Evolutionary conservation across 768 basidiomycete species (phyloP).

Genomic region (Melanogaster broomeanus): DNA sequence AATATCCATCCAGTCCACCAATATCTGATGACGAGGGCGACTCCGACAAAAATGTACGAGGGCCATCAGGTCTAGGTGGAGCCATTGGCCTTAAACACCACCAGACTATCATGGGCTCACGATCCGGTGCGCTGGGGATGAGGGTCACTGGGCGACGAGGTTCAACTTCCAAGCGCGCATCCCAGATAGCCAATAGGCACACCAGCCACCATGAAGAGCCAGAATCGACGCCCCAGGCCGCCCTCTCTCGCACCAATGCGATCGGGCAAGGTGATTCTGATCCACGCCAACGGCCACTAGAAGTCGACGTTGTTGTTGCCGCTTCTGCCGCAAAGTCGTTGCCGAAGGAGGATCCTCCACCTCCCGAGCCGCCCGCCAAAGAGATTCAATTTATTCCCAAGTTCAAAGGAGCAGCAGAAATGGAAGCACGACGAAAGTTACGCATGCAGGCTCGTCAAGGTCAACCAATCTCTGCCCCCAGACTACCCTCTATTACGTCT

Average conservation of each 20-base stretch:
- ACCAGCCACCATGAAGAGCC: constrained; percentile 7
- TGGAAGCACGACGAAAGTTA: constrained; percentile 70
- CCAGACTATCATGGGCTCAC: constrained; percentile 82
- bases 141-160: constrained; percentile 67
- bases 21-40: constrained; percentile 70
- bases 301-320: constrained; percentile 3
- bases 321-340: background rate
- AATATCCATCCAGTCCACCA: constrained; percentile 66
- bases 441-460: constrained; percentile 65
- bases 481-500: constrained; percentile 22
- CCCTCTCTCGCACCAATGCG: constrained; percentile 12
- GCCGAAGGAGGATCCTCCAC: constrained; percentile 14
- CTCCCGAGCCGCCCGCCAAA: constrained; percentile 44
- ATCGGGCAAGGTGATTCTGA: constrained; percentile 12
- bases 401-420: constrained; percentile 84
- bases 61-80: constrained; percentile 45
- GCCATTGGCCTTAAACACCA: constrained; percentile 72
- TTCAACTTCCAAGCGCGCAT: constrained; percentile 53
- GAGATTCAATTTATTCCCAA: constrained; percentile 68
- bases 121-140: constrained; percentile 73
- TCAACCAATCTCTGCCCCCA: constrained; percentile 31
- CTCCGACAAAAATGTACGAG: constrained; percentile 30
- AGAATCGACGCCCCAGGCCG: constrained; percentile 7
- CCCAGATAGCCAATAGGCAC: constrained; percentile 17
- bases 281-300: constrained; percentile 1